Conservation (phyloP, 129 eudicot genomes). For the Pittosporum tobira region DNA sequence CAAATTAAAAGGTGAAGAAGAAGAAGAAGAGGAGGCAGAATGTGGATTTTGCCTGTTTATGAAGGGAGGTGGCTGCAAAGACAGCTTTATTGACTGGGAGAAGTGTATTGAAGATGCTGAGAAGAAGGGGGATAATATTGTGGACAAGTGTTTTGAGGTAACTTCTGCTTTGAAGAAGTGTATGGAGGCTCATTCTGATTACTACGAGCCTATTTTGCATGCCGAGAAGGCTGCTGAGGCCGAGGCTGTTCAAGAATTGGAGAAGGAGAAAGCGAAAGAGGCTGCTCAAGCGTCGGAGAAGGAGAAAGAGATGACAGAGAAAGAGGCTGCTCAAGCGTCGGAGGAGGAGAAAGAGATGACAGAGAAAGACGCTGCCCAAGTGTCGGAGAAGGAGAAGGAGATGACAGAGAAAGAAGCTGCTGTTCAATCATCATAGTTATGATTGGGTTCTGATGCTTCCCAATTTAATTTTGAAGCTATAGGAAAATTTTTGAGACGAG, state of each 20-base stretch:
- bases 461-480: not conserved
- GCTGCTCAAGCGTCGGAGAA: not conserved
- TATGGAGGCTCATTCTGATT: constrained; percentile 76
- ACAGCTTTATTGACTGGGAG: constrained; percentile 39
- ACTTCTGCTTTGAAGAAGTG: constrained; percentile 50
- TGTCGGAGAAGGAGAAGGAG: constrained; percentile 2
- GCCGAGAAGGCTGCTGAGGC: constrained; percentile 42
- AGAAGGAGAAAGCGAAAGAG: constrained; percentile 17
- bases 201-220: constrained; percentile 37
- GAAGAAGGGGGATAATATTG: constrained; percentile 36
- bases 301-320: constrained; percentile 1
- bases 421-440: no score
- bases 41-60: constrained; percentile 55
- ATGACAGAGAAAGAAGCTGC: constrained; percentile 1
- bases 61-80: constrained; percentile 63
- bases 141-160: constrained; percentile 26
- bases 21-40: constrained; percentile 40
- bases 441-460: not conserved
- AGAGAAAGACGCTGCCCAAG: not conserved
- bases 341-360: constrained; percentile 7
- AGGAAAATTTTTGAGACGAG: not conserved
- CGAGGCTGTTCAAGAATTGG: constrained; percentile 27
- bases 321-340: not conserved
- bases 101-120: constrained; percentile 45
- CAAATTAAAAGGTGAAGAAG: constrained; percentile 15